phyloP scores from a whole-genome alignment of 768 basidiomycete species.

The Naganishia randhawae region DNA sequence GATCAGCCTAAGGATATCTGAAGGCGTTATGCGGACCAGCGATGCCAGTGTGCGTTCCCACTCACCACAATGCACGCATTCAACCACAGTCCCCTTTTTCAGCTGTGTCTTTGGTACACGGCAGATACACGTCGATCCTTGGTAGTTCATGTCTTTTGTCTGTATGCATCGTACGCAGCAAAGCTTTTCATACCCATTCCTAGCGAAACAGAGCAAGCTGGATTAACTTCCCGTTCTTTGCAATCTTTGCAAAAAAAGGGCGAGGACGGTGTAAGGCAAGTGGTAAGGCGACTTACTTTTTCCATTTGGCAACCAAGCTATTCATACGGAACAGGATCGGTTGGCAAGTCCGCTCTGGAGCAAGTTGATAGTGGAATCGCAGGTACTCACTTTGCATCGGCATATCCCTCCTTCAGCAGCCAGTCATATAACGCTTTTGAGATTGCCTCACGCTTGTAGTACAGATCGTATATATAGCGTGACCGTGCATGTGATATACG shows the following conservation, averaged over 20 bases:
- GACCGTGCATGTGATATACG: slow-evolving; percentile 93
- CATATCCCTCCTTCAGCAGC: slow-evolving; percentile 94
- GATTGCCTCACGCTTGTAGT: slow-evolving; percentile 96
- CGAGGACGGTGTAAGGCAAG: neutral
- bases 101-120: slow-evolving; percentile 93
- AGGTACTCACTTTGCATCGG: slow-evolving; percentile 78
- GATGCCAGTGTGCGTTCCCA: slow-evolving; percentile 34
- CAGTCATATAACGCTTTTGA: slow-evolving; percentile 89
- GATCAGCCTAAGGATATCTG: no score
- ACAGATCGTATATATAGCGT: slow-evolving; percentile 94
- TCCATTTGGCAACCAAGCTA: slow-evolving; percentile 98
- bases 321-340: neutral
- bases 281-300: slow-evolving; percentile 62
- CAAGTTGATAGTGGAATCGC: neutral
- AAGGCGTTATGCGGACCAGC: neutral
- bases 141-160: slow-evolving; percentile 97
- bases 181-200: slow-evolving; percentile 85
- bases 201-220: slow-evolving; percentile 12
- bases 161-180: slow-evolving; percentile 97
- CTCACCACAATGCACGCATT: slow-evolving; percentile 95
- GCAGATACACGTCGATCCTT: slow-evolving; percentile 96
- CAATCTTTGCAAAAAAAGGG: neutral
- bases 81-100: slow-evolving; percentile 81
- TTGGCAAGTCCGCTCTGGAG: neutral
- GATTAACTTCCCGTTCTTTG: neutral